A percentile compares a stretch with the other conserved stretches of the same genome.
Evolutionary conservation across 2,329 filamentous ascomycete species (phyloP).

Genomic region (Microdochium trichocladiopsis): DNA sequence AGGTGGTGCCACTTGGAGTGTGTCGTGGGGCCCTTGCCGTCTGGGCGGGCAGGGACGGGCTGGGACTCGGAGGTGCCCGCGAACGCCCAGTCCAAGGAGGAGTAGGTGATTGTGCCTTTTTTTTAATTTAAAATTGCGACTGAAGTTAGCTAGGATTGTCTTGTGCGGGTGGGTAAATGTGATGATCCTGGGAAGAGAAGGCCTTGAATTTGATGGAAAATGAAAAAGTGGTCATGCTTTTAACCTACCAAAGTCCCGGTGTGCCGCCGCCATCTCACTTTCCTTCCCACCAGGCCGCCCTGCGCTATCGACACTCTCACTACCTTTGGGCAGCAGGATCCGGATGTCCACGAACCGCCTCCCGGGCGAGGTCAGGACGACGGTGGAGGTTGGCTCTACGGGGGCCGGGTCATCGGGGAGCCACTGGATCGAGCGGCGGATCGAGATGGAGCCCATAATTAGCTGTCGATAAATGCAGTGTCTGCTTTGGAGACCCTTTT

Average conservation of each 20-base stretch:
- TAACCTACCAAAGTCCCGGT: background rate
- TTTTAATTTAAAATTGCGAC: background rate
- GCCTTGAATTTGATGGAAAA: background rate
- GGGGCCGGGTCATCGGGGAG: conserved; percentile 33
- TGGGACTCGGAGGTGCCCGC: conserved; percentile 43
- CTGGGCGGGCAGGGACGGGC: conserved; percentile 2
- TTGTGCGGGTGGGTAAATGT: too few species aligned
- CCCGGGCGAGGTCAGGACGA: conserved; percentile 55
- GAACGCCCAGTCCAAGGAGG: conserved; percentile 58
- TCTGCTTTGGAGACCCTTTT: too few species aligned
- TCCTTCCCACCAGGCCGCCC: background rate
- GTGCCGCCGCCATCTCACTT: background rate
- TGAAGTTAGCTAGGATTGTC: background rate
- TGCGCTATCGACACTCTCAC: too few species aligned
- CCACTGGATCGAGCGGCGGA: conserved; percentile 54
- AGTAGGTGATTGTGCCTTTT: background rate
- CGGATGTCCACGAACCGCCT: conserved; percentile 57
- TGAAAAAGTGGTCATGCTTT: too few species aligned
- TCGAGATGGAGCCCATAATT: conserved; percentile 39
- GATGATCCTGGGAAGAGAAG: background rate
- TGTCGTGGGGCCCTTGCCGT: conserved; percentile 16
- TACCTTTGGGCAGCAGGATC: conserved; percentile 29
- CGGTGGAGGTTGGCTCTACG: conserved; percentile 52
- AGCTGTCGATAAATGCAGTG: too few species aligned
- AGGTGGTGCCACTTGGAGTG: conserved; percentile 49